Base-by-base conservation (phyloP, 2,329 filamentous ascomycete species). In the Paracoccidioides brasiliensis region DNA sequence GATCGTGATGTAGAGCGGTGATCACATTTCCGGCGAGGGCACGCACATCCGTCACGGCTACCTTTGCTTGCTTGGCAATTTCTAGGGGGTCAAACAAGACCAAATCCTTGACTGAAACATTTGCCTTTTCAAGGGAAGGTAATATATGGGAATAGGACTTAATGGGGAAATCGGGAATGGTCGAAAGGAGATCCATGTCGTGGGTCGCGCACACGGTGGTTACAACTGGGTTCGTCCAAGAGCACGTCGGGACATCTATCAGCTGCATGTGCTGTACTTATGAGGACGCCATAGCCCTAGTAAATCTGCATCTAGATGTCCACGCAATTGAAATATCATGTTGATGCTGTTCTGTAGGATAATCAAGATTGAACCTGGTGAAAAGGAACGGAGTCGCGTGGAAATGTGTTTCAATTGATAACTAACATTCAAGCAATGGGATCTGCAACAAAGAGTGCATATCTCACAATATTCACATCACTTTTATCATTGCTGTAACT, bases 31-130 rank as follows among this genome's bases (percentile, higher is more conserved):
- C 78, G 59, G 82, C 79, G 40, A 97, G 76, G 58, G 83, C 82
- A 70, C 84, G 86, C 63, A 96, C 77, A 66, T 96, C 89, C 42
- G 85, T 78, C 6, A 91, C 76, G 2, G 91, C 89, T 15, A 95
- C 77, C 60, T 85, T 84, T 52, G 90, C 90, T 68, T 88, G 85
- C 74, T 87, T 93, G 56, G 89, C 89, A 61, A 97, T 81, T 66
- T 95, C 86, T 58, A 84, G 77, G 3, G 84, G 79, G 66, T 95
- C 88, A 59, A 94, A 83, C 2, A 88, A 88, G 64, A 98, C 78
- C 51, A 98, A 80, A 68, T 98, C 93, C 63, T 82, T 83, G 37
- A 86, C 87, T 32, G 86, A 86, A 67, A 98, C 76, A 53, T 78
- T 77, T 64, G 87, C 82, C 68, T 81, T 82, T 73, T 97, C 91